Evolutionary conservation across 768 basidiomycete genomes (phyloP).

Genomic region (Termitomyces bulborhizus): DNA sequence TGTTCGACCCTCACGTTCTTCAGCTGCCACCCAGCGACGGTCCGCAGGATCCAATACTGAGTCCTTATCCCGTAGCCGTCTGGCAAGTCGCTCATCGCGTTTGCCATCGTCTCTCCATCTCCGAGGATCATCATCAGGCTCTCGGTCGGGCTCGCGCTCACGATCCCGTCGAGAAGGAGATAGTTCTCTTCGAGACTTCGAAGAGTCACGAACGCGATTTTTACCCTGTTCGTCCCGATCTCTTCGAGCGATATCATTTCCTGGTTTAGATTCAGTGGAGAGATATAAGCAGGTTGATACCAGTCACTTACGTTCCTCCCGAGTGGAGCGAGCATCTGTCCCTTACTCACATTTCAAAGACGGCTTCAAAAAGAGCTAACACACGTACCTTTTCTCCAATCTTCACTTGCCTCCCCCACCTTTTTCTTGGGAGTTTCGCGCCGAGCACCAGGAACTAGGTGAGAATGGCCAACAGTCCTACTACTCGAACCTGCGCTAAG

Average conservation of each 20-base stretch:
- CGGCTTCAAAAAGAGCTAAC: slow-evolving; percentile 7
- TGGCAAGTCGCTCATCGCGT: slow-evolving; percentile 67
- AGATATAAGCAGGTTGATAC: neutral
- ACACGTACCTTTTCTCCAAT: slow-evolving; percentile 76
- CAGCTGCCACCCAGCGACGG: slow-evolving; percentile 54
- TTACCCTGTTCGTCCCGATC: slow-evolving; percentile 62
- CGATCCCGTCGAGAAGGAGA: slow-evolving; percentile 48
- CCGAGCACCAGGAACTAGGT: slow-evolving; percentile 34
- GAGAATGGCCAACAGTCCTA: slow-evolving; percentile 31
- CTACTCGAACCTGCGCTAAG: slow-evolving; percentile 37
- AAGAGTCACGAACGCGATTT: slow-evolving; percentile 59
- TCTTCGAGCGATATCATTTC: slow-evolving; percentile 46
- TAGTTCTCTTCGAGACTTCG: slow-evolving; percentile 51
- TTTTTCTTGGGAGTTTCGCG: slow-evolving; percentile 63
- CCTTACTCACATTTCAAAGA: slow-evolving; percentile 24
- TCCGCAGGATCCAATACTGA: slow-evolving; percentile 40
- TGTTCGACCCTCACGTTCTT: slow-evolving; percentile 62
- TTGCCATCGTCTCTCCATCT: slow-evolving; percentile 82
- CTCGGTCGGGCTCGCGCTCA: slow-evolving; percentile 31
- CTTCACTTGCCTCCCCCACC: slow-evolving; percentile 68
- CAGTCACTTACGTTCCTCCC: slow-evolving; percentile 54
- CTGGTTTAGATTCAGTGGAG: slow-evolving; percentile 21
- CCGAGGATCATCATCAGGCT: slow-evolving; percentile 64
- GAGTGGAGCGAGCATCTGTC: slow-evolving; percentile 43
- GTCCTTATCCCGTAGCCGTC: slow-evolving; percentile 46